These are phyloP conservation scores for Ustilago sp. DNA, from an alignment of 1,284 basidiomycete genomes.

Conservation along the genomic window DNA sequence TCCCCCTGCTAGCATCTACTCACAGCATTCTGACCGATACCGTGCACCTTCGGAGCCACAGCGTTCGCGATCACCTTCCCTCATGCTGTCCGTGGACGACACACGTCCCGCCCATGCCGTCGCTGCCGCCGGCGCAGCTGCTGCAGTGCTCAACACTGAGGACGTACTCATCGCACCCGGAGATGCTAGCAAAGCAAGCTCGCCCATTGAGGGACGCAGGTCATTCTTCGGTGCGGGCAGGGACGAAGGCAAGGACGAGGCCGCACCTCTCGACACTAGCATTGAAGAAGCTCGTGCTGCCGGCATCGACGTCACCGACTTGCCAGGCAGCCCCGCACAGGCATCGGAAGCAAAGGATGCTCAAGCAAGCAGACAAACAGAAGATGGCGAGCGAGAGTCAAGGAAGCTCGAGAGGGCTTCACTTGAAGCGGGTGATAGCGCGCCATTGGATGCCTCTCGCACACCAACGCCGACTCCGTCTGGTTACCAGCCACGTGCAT, in stretches of 20 bases:
- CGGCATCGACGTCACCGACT: conserved; percentile 40
- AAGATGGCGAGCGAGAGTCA: conserved; percentile 34
- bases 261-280: conserved; percentile 6
- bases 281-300: conserved; percentile 41
- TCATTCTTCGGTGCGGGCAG: conserved; percentile 15
- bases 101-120: conserved; percentile 19
- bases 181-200: conserved; percentile 57
- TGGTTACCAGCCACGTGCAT: conserved; percentile 30
- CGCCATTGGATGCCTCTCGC: conserved; percentile 25
- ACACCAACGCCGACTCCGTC: conserved; percentile 56
- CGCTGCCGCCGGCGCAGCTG: conserved; percentile 50
- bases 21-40: conserved; percentile 35
- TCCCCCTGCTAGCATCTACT: conserved; percentile 34
- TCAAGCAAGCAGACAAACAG: conserved; percentile 8
- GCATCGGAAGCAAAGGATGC: neutral
- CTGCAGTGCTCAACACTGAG: conserved; percentile 54
- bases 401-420: conserved; percentile 16
- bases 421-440: conserved; percentile 5
- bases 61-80: conserved; percentile 47
- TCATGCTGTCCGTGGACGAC: conserved; percentile 29
- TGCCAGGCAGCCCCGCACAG: conserved; percentile 19
- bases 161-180: conserved; percentile 59
- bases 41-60: conserved; percentile 16
- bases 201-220: conserved; percentile 36
- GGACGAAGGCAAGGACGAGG: conserved; percentile 7